Evolutionary conservation across 805 yeast genomes (phyloP).

Genomic region (Candida stauntonica): DNA sequence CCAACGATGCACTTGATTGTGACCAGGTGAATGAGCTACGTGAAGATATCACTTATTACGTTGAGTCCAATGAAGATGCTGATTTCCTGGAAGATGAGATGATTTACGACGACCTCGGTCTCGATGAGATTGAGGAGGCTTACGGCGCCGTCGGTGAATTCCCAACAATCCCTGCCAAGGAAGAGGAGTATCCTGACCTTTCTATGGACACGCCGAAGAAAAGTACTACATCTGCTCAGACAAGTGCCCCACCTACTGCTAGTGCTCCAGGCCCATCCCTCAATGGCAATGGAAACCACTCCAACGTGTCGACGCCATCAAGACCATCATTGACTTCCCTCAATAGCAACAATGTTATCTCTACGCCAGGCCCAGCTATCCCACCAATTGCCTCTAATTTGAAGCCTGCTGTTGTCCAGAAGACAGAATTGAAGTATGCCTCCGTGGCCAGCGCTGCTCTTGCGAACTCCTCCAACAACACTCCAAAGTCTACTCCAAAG

Average conservation of each 20-base stretch:
- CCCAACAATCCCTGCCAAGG: conserved; percentile 11
- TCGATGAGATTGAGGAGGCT: conserved; percentile 53
- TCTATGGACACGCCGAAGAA: conserved; percentile 12
- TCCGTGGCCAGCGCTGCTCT: conserved; percentile 34
- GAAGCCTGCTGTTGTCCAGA: conserved; percentile 55
- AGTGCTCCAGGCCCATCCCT: conserved; percentile 1
- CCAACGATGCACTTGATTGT: conserved; percentile 74
- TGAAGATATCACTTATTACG: conserved; percentile 90
- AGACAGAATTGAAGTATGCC: conserved; percentile 52
- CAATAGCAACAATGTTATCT: neutral
- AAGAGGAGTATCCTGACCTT: conserved; percentile 13
- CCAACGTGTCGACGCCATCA: conserved; percentile 3
- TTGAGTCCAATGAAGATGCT: conserved; percentile 88
- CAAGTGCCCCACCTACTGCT: conserved; percentile 6
- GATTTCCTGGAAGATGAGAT: conserved; percentile 94
- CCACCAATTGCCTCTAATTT: conserved; percentile 25
- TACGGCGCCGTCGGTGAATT: conserved; percentile 46
- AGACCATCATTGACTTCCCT: conserved; percentile 1
- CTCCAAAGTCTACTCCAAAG: conserved; percentile 16
- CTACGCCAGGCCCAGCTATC: conserved; percentile 11
- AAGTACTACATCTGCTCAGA: conserved; percentile 3
- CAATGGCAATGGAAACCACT: neutral
- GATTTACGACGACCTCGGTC: conserved; percentile 80
- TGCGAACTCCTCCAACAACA: conserved; percentile 13
- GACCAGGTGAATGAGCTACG: conserved; percentile 70